These are phyloP conservation scores for Picea abies DNA, from an alignment of 83 land plant genomes.

Conservation along the genomic window DNA sequence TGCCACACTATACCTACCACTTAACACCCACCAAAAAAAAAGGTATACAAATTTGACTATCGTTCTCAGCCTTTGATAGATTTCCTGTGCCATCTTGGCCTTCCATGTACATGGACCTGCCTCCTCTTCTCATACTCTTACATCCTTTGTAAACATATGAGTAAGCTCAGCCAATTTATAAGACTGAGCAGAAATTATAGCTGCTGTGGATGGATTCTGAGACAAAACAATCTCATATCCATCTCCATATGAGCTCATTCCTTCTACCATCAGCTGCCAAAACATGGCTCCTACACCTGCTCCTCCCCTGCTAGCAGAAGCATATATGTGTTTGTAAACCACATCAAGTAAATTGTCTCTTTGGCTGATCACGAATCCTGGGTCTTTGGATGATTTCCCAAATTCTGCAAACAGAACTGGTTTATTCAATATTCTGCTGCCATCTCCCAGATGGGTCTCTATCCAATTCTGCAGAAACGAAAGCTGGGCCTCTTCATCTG, in stretches of 20 bases:
- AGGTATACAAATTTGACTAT: too few relatives aligned
- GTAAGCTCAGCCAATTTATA: neutral
- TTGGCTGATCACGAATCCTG: neutral
- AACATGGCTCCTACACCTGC: conserved; percentile 26
- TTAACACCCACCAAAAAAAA: too few relatives aligned
- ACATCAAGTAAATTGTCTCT: conserved; percentile 12
- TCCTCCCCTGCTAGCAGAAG: conserved; percentile 13
- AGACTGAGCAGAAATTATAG: conserved; percentile 30
- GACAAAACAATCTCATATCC: conserved; percentile 64
- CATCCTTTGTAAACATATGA: too few relatives aligned
- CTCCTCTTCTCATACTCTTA: too few relatives aligned
- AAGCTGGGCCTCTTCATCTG: conserved; percentile 22
- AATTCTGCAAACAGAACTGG: conserved; percentile 36
- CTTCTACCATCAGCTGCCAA: conserved; percentile 59
- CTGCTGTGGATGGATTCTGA: too few relatives aligned
- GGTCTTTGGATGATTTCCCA: conserved; percentile 26
- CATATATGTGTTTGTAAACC: conserved; percentile 22
- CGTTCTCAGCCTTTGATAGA: too few relatives aligned
- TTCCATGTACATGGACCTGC: too few relatives aligned
- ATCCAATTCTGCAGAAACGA: conserved; percentile 27
- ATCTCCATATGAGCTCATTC: conserved; percentile 49
- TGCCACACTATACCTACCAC: too few relatives aligned
- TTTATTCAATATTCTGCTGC: conserved; percentile 20
- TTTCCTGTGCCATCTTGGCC: too few relatives aligned
- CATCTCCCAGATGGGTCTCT: conserved; percentile 28